Percentiles rank a stretch among this genome's conserved stretches.
phyloP scores from a whole-genome alignment of 192 early-diverging fungal species.

The Coemansia sp. region DNA sequence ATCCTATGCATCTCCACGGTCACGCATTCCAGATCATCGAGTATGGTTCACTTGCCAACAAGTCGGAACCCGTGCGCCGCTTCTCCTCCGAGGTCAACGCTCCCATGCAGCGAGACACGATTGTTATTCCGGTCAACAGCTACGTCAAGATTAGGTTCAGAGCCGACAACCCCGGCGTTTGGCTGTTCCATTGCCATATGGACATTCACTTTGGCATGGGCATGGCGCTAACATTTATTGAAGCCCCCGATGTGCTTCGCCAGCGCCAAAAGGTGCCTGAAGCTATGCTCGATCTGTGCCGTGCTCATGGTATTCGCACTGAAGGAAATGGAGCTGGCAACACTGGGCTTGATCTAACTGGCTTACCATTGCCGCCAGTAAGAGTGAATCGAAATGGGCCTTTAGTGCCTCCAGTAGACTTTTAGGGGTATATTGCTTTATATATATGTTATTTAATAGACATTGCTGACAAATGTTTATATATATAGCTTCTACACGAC shows the following conservation, averaged over 20 bases:
- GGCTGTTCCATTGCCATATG: conserved; percentile 82
- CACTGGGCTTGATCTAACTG: conserved; percentile 61
- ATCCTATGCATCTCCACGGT: conserved; percentile 81
- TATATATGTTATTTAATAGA: too few relatives aligned
- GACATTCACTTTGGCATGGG: conserved; percentile 63
- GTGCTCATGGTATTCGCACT: conserved; percentile 54
- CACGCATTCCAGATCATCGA: conserved; percentile 75
- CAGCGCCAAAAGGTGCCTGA: conserved; percentile 47
- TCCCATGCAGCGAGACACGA: conserved; percentile 70
- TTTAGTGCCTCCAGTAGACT: too few relatives aligned
- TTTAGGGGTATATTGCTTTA: too few relatives aligned
- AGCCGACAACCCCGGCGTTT: conserved; percentile 79
- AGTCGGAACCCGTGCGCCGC: not conserved
- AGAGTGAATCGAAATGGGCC: not conserved
- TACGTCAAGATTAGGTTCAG: conserved; percentile 70
- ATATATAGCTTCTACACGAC: too few relatives aligned
- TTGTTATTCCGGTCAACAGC: conserved; percentile 60
- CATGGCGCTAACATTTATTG: conserved; percentile 68
- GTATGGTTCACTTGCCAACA: conserved; percentile 46
- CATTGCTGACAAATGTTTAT: too few relatives aligned
- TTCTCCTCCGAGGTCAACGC: not conserved
- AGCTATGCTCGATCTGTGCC: conserved; percentile 60
- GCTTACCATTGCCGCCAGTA: conserved; percentile 35
- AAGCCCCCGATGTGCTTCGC: conserved; percentile 65
- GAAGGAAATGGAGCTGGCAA: conserved; percentile 78